phyloP scores from a whole-genome alignment of 83 land plant species.

The Picea abies region DNA sequence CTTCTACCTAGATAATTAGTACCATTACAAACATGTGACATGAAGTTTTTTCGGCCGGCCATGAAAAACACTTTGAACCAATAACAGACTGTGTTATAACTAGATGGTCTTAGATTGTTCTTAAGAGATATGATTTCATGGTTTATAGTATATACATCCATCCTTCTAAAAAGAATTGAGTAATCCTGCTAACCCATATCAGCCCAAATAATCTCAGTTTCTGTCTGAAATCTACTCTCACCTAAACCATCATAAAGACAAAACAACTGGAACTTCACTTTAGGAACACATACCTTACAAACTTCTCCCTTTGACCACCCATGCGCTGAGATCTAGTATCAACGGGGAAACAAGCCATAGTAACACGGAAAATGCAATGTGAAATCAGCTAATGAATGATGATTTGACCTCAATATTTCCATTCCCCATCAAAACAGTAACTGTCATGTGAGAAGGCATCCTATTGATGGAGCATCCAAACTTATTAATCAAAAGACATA shows the following conservation, averaged over 20 bases:
- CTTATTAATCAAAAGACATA: not conserved
- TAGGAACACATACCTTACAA: constrained; percentile 54
- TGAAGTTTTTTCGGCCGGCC: too few species aligned
- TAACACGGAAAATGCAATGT: not conserved
- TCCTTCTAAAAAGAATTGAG: not conserved
- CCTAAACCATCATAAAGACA: not conserved
- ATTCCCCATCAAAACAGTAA: not conserved
- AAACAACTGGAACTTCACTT: not conserved
- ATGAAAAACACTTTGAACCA: not conserved
- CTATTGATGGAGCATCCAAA: not conserved
- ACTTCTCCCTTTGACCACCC: constrained; percentile 66
- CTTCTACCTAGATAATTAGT: too few species aligned
- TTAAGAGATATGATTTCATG: not conserved
- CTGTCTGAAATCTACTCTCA: not conserved
- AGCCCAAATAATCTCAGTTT: not conserved
- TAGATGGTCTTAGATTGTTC: not conserved
- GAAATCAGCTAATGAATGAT: constrained; percentile 4
- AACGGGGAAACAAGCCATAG: not conserved
- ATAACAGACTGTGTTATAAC: not conserved
- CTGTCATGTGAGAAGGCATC: not conserved
- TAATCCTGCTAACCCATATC: not conserved
- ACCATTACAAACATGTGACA: too few species aligned
- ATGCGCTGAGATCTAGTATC: constrained; percentile 54
- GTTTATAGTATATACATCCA: not conserved
- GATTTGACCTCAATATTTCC: not conserved